Base-by-base conservation (phyloP, 2,329 filamentous ascomycete species). In the Plectosphaerella cucumerina region DNA sequence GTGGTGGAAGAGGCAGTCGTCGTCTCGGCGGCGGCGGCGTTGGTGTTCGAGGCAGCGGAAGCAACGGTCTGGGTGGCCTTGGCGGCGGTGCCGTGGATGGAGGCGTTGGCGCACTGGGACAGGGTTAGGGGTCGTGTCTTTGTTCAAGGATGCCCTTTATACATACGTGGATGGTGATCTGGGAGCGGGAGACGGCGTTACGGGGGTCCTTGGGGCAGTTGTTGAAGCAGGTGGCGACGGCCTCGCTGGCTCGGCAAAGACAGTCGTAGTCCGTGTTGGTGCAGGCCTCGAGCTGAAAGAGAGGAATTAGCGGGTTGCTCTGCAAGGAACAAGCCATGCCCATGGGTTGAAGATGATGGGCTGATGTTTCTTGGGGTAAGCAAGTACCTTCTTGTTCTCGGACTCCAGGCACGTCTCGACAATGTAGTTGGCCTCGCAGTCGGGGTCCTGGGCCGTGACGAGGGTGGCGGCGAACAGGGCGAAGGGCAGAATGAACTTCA, bases 151-250 rank as follows among this genome's bases (percentile, higher is more conserved):
- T 11, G 8, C 12, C 26, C 26, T 8, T 3, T 31, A 11, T 31
- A 31, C 26, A 10, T 31, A 31, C 26, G 69, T 65, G 73, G 59
- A 70, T 66, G 53, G 62, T 61, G 55, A 73, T 68, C 61, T 74
- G 68, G 57, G 65, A 61, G 47, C 65, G 55, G 57, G 66, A 67
- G 18, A 61, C 49, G 48, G 58, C 49, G 54, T 60, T 65, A 44
- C 71, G 68, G 47, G 60, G 2, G 63, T 80, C 76, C 59, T 74
- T 67, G 61, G 77, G 77, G 70, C 77, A 80, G 73, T 80, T 80
- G 70, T 77, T 77, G 69, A 71, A 80, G 74, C 77, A 80, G 54
- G 75, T 77, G 44, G 73, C 61, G 47, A 80, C 65, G 55, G 69
- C 65, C 55, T 71, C 56, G 59, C 75, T 70, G 44, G 70, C 67